Base-by-base conservation (phyloP, 164 flowering plant species). In the Annona cherimola region DNA sequence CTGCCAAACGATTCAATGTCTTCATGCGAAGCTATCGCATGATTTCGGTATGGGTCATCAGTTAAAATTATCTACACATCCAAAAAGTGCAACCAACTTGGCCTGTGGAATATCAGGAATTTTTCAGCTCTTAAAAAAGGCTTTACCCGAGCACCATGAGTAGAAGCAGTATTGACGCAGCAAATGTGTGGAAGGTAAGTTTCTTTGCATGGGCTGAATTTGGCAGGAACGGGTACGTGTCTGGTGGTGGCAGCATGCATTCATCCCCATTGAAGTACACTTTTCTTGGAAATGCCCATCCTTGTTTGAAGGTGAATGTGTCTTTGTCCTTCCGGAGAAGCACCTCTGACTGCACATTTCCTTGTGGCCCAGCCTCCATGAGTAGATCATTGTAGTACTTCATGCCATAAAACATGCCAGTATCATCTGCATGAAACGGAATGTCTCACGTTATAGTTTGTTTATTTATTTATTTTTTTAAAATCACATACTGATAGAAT, bases 251-350 rank as follows among this genome's bases (percentile, higher is more conserved):
- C 71, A 90, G 83, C 85, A 72, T 82, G 84, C 95, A 92, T 71
- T 92, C 94, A 19, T 92, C 93, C 0, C 97, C 95, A 73, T 92
- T 90, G 78, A 92, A 92, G 79, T 92, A 90, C 18, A 92, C 87
- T 78, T 81, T 88, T 45, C 93, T 68, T 4, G 97, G 97, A 72
- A 90, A 89, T 18, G 91, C 95, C 97, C 92, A 92, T 61, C 95
- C 95, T 66, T 92, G 89, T 73, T 85, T 86, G 68, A 90, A 63
- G 4, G 88, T 82, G 75, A 90, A 90, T 9, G 89, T 89, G 46
- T 87, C 59, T 67, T 67, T 69, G 76, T 89, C 84, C 77, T 92
- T 90, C 81, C 76, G 83, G 54, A 92, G 82, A 59, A 90, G 92
- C 54, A 90, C 71, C 80, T 92, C 97, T 4, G 95, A 86, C 71